Evolutionary conservation across 2,329 filamentous ascomycete species (phyloP).

Genomic region (Colletotrichum gloeosporioides): DNA sequence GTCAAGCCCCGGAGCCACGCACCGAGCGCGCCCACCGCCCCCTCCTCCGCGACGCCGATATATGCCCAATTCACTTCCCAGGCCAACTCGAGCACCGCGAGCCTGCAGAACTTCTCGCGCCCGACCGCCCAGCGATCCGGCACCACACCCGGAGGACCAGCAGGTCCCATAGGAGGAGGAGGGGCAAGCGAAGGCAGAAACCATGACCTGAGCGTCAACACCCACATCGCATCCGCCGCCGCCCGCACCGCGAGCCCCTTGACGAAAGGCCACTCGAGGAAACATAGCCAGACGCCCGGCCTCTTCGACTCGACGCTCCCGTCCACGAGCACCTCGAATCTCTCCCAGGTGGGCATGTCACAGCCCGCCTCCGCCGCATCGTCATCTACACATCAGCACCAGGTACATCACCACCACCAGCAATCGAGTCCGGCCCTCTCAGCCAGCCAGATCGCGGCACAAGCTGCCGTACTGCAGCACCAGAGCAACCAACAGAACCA

Average conservation of each 20-base stretch:
- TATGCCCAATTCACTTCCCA: constrained; percentile 54
- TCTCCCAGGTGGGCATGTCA: constrained; percentile 54
- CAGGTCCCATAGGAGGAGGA: background rate
- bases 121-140: constrained; percentile 43
- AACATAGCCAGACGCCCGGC: constrained; percentile 76
- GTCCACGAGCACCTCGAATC: constrained; percentile 62
- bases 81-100: constrained; percentile 52
- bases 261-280: constrained; percentile 58
- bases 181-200: background rate
- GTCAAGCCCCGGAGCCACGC: constrained; percentile 45
- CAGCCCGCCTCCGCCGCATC: constrained; percentile 45
- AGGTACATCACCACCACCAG: constrained; percentile 1
- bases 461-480: constrained; percentile 75
- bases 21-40: constrained; percentile 20
- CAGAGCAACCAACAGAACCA: constrained; percentile 42
- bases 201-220: background rate
- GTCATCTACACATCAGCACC: constrained; percentile 7
- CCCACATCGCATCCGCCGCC: constrained; percentile 30
- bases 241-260: constrained; percentile 31
- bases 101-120: constrained; percentile 64
- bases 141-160: constrained; percentile 10
- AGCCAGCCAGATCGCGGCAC: constrained; percentile 81
- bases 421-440: constrained; percentile 45
- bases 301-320: constrained; percentile 78
- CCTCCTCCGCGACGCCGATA: constrained; percentile 36